Evolutionary conservation across 2,329 filamentous ascomycete species (phyloP).

Genomic region (Endoconidiophora laricicola): DNA sequence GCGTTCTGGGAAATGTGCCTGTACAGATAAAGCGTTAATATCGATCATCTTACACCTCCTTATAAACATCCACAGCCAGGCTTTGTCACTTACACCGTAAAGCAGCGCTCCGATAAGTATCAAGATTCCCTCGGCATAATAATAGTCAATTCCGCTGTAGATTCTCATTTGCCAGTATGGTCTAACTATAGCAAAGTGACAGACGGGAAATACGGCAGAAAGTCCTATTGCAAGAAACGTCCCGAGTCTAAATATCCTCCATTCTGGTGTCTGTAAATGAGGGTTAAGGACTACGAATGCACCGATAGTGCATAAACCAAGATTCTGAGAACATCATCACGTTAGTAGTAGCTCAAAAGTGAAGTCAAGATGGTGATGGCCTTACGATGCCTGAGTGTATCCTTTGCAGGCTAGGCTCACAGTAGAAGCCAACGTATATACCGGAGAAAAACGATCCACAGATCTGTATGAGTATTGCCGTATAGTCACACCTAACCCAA

Average conservation of each 20-base stretch:
- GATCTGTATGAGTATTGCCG: constrained; percentile 23
- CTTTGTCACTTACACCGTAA: constrained; percentile 22
- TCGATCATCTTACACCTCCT: too few relatives aligned
- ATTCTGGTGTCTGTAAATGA: constrained; percentile 21
- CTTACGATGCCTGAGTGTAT: constrained; percentile 23
- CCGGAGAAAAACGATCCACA: constrained; percentile 24
- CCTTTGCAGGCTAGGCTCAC: constrained; percentile 19
- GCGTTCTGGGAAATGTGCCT: constrained; percentile 28
- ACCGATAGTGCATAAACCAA: constrained; percentile 19
- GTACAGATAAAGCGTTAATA: not conserved
- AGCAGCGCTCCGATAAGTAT: constrained; percentile 22
- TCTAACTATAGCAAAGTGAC: constrained; percentile 23
- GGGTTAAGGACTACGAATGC: constrained; percentile 22
- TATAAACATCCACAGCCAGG: not conserved
- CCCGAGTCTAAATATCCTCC: constrained; percentile 21
- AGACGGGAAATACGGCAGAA: constrained; percentile 23
- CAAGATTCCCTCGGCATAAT: constrained; percentile 24
- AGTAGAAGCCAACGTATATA: constrained; percentile 26
- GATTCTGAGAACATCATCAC: constrained; percentile 18
- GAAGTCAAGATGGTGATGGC: not conserved
- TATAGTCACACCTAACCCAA: constrained; percentile 24
- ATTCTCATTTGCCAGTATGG: constrained; percentile 23
- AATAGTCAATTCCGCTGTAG: constrained; percentile 26
- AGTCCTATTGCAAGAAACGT: constrained; percentile 24
- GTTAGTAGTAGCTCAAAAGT: not conserved